These are phyloP conservation scores for Epichloe brachyelytri DNA, from an alignment of 2,329 filamentous ascomycete genomes.

Conservation along the genomic window DNA sequence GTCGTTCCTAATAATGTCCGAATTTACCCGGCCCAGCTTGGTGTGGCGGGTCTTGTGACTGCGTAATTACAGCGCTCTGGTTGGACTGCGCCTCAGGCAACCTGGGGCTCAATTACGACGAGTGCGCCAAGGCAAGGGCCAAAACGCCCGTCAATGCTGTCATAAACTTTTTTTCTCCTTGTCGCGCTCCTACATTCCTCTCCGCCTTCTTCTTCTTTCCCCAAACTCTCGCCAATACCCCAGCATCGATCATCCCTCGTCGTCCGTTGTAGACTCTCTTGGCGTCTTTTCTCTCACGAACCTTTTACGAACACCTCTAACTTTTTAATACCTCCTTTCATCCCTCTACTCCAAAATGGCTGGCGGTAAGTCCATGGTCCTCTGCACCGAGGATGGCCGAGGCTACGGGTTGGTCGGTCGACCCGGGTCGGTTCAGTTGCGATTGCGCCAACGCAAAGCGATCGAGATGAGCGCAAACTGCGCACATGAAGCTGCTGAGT, in stretches of 20 bases:
- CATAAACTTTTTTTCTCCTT: constrained; percentile 22
- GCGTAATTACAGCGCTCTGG: constrained; percentile 22
- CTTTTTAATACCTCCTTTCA: constrained; percentile 6
- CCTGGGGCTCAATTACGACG: constrained; percentile 17
- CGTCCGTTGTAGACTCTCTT: background rate
- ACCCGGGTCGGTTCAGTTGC: constrained; percentile 6
- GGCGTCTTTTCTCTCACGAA: constrained; percentile 4
- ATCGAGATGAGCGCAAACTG: background rate
- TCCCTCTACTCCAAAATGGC: constrained; percentile 26
- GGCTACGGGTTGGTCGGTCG: background rate
- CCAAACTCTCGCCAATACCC: constrained; percentile 6
- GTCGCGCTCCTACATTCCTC: constrained; percentile 7
- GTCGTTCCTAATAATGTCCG: constrained; percentile 11
- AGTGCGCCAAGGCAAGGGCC: constrained; percentile 1
- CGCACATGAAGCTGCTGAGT: background rate
- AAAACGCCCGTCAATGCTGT: constrained; percentile 22
- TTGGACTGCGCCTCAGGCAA: constrained; percentile 23
- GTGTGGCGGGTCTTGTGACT: constrained; percentile 10
- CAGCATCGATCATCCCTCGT: constrained; percentile 4
- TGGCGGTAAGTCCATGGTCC: constrained; percentile 26
- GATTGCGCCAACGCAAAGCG: constrained; percentile 10
- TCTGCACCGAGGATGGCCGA: background rate
- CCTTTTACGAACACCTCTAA: constrained; percentile 5
- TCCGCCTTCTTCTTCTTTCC: constrained; percentile 9
- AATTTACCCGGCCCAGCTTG: constrained; percentile 21